Percentiles rank a stretch among this genome's conserved stretches.
These are phyloP conservation scores for Pezicula neosporulosa DNA, from an alignment of 2,329 filamentous ascomycete genomes.

Conservation along the genomic window DNA sequence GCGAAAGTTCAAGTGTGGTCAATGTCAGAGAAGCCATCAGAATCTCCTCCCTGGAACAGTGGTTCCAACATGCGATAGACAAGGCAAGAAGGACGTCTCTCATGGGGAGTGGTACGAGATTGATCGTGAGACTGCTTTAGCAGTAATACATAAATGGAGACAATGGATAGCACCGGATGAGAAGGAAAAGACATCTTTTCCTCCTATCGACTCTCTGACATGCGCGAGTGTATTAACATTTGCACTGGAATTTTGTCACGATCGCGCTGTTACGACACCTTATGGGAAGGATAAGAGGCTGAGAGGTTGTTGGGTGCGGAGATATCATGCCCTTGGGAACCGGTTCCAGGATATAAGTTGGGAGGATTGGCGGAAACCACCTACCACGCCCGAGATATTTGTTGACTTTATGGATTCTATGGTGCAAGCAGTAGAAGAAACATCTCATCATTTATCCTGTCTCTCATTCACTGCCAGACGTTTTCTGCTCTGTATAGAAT, in stretches of 20 bases:
- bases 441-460: background rate
- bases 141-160: slow-evolving; percentile 8
- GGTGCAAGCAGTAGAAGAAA: background rate
- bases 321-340: background rate
- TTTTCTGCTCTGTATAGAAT: background rate
- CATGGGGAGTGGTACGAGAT: slow-evolving; percentile 8
- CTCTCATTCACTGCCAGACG: background rate
- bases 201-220: background rate
- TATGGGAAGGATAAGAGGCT: background rate
- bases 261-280: background rate
- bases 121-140: background rate
- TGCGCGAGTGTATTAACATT: background rate
- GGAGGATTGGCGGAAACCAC: background rate
- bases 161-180: slow-evolving; percentile 28
- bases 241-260: background rate
- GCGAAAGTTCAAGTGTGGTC: slow-evolving; percentile 2
- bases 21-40: background rate
- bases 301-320: background rate
- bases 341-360: background rate
- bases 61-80: background rate
- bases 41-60: background rate
- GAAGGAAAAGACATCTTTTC: background rate
- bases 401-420: background rate
- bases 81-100: background rate
- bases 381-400: background rate